Conservation (phyloP, 177 flowering plant species). For the Tripterygium wilfordii region DNA sequence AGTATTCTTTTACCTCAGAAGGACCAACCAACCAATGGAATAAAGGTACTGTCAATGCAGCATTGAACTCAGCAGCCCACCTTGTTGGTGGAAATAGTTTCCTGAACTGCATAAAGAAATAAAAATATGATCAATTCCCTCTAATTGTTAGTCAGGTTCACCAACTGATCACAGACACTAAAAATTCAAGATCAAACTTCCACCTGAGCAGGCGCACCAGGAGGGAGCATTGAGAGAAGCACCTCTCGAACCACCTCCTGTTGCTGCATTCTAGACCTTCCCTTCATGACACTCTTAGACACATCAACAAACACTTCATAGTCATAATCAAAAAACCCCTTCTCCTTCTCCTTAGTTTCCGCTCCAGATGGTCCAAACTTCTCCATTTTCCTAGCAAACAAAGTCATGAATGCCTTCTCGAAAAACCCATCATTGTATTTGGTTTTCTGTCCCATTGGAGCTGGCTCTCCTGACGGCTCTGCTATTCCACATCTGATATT, state of each 20-base stretch:
- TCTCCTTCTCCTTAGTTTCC: constrained; percentile 6
- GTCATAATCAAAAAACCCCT: constrained; percentile 45
- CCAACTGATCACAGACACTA: too few species aligned
- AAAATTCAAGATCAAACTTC: neutral
- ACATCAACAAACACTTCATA: constrained; percentile 90
- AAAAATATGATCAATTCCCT: too few species aligned
- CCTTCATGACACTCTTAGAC: constrained; percentile 79
- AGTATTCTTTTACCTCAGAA: constrained; percentile 59
- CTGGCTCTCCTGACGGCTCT: constrained; percentile 82
- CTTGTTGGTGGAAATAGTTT: constrained; percentile 95
- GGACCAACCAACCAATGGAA: constrained; percentile 98
- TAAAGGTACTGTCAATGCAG: constrained; percentile 89
- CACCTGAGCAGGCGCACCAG: constrained; percentile 98
- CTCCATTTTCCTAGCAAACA: constrained; percentile 89
- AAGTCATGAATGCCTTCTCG: constrained; percentile 86
- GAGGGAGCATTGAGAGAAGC: constrained; percentile 93
- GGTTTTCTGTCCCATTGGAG: constrained; percentile 89
- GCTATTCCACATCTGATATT: constrained; percentile 58
- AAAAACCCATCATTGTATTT: constrained; percentile 76
- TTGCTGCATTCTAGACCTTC: constrained; percentile 68
- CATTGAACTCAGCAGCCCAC: constrained; percentile 96
- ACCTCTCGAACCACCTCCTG: constrained; percentile 86
- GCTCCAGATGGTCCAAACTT: constrained; percentile 39
- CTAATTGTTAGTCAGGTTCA: too few species aligned
- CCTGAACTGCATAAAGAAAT: constrained; percentile 71